phyloP scores from a whole-genome alignment of 192 early-diverging fungal species.

The Coemansia guatemalensis region DNA sequence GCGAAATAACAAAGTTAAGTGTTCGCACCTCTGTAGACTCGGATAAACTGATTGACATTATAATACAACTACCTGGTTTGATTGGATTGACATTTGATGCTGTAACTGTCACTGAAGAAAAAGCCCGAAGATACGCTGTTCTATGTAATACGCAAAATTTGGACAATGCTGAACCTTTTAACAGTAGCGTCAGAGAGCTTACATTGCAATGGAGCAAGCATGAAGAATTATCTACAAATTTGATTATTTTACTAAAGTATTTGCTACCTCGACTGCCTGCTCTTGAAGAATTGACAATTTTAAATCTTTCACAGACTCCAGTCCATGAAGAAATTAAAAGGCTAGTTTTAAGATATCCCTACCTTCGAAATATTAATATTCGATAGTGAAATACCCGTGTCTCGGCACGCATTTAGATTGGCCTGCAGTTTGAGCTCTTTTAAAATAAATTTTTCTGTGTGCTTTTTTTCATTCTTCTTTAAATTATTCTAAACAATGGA shows the following conservation, averaged over 20 bases:
- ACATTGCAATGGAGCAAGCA: background rate
- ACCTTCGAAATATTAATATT: background rate
- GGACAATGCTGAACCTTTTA: background rate
- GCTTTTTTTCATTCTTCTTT: too few species aligned
- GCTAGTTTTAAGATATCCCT: background rate
- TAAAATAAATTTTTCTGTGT: too few species aligned
- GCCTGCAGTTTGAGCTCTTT: too few species aligned
- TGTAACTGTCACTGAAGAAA: background rate
- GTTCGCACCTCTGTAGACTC: background rate
- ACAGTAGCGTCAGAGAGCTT: background rate
- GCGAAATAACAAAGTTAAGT: background rate
- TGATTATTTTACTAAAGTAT: background rate
- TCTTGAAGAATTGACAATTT: background rate
- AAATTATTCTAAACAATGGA: too few species aligned
- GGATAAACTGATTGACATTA: background rate
- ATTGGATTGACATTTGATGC: background rate
- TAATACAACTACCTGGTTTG: background rate
- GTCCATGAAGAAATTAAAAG: background rate
- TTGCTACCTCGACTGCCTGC: background rate
- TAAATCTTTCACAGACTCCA: background rate
- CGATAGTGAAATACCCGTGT: too few species aligned
- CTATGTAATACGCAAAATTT: background rate
- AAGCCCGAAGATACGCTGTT: background rate
- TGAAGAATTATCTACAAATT: background rate
- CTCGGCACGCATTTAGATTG: too few species aligned